These are phyloP conservation scores for Physaria fendleri DNA, from an alignment of 345 rosid genomes.

Conservation along the genomic window DNA sequence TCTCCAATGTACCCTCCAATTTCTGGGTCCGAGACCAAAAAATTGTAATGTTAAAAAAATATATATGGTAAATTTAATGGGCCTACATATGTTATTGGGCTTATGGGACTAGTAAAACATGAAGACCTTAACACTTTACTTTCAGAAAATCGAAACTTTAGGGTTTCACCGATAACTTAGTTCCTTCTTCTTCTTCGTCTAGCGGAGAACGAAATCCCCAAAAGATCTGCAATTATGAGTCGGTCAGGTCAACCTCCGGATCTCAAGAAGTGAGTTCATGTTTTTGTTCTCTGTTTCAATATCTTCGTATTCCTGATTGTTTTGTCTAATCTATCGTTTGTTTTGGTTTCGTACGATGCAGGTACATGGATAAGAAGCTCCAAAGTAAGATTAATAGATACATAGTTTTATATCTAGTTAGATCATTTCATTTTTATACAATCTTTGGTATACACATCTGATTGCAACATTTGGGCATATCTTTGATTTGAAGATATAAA, in stretches of 20 bases:
- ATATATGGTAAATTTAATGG: no score
- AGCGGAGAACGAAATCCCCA: not conserved
- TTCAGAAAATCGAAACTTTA: not conserved
- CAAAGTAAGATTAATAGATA: slow-evolving; percentile 43
- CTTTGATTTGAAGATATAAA: no score
- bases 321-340: not conserved
- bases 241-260: slow-evolving; percentile 85
- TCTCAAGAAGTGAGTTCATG: slow-evolving; percentile 47
- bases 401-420: not conserved
- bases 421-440: not conserved
- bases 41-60: no score
- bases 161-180: slow-evolving; percentile 14
- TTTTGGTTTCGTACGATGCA: slow-evolving; percentile 21
- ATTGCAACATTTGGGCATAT: not conserved
- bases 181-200: not conserved
- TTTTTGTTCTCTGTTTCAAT: not conserved
- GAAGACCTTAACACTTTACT: not conserved
- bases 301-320: not conserved
- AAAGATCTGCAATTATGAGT: slow-evolving; percentile 44
- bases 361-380: slow-evolving; percentile 83
- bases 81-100: not conserved
- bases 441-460: not conserved
- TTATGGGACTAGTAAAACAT: not conserved
- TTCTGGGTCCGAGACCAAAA: no score
- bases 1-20: no score